phyloP scores from a whole-genome alignment of 1,139 yeast genomes.

The Casaregolazyma suthepensis region DNA sequence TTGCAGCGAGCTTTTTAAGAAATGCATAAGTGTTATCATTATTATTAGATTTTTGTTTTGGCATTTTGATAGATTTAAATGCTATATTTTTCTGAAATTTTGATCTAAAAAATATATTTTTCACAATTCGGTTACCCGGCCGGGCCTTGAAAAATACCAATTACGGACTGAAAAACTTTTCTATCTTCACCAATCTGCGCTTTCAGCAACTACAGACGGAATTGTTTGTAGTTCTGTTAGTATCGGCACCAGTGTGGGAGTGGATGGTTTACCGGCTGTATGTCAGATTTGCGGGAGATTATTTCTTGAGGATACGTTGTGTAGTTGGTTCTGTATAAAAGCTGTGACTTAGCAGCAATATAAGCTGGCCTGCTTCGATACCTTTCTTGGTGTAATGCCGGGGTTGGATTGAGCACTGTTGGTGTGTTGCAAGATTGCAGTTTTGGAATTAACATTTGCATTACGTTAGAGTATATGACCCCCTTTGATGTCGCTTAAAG shows the following conservation, averaged over 20 bases:
- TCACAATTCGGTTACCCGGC: background rate
- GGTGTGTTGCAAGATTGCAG: background rate
- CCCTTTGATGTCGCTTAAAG: conserved; percentile 7
- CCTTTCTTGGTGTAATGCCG: conserved; percentile 1
- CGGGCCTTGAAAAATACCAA: background rate
- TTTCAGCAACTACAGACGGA: conserved; percentile 18
- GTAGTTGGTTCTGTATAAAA: background rate
- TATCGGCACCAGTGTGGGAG: conserved; percentile 31
- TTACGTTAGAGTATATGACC: conserved; percentile 1
- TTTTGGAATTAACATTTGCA: background rate
- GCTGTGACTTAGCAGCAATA: background rate
- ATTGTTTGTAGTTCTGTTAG: conserved; percentile 12
- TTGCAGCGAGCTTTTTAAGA: conserved; percentile 79
- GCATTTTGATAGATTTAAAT: background rate
- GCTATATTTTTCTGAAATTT: background rate
- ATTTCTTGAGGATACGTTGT: background rate
- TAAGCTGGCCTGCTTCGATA: conserved; percentile 1
- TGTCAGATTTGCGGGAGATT: background rate
- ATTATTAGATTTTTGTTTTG: conserved; percentile 1
- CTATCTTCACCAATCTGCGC: conserved; percentile 21
- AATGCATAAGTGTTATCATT: conserved; percentile 36
- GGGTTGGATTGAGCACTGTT: conserved; percentile 3
- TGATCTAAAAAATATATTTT: conserved; percentile 4
- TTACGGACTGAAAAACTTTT: conserved; percentile 1
- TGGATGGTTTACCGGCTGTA: conserved; percentile 16